A percentile compares a stretch with the other conserved stretches of the same genome.
These are phyloP conservation scores for Fusarium sp. DNA, from an alignment of 2,329 filamentous ascomycete species.

Conservation along the genomic window DNA sequence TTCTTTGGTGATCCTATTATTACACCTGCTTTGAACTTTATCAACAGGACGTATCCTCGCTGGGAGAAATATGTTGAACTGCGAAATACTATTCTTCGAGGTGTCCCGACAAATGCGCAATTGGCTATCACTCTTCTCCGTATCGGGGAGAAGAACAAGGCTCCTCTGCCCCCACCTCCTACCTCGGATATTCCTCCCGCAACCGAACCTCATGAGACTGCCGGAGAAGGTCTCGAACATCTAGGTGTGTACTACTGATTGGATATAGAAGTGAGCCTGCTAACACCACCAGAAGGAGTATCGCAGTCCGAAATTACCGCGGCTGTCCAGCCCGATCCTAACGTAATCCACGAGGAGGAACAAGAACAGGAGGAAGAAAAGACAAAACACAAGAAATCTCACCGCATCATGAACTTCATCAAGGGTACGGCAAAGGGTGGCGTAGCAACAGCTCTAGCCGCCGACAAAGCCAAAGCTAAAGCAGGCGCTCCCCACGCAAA, in stretches of 20 bases:
- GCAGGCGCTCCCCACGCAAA: conserved; percentile 68
- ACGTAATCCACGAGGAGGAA: conserved; percentile 51
- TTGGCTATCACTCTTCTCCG: conserved; percentile 83
- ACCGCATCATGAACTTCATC: conserved; percentile 70
- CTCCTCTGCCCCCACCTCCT: conserved; percentile 74
- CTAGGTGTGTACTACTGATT: conserved; percentile 46
- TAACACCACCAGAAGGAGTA: conserved; percentile 55
- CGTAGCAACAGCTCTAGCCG: conserved; percentile 76
- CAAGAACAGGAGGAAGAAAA: conserved; percentile 61
- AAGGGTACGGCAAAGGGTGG: conserved; percentile 76
- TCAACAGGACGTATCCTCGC: conserved; percentile 72
- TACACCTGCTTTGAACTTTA: conserved; percentile 64
- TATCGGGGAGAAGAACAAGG: conserved; percentile 83
- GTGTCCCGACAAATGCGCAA: conserved; percentile 87
- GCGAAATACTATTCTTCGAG: conserved; percentile 80
- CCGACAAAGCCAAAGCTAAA: conserved; percentile 77
- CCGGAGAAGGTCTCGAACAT: conserved; percentile 51
- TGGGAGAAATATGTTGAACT: conserved; percentile 82
- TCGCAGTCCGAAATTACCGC: conserved; percentile 72
- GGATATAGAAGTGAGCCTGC: neutral
- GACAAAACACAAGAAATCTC: conserved; percentile 56
- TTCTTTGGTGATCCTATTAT: conserved; percentile 87
- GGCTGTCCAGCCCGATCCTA: conserved; percentile 62
- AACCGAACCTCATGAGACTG: conserved; percentile 57
- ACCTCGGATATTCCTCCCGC: conserved; percentile 51